Evolutionary conservation across 2,329 filamentous ascomycete species (phyloP).

Genomic region (Aureobasidium namibiae): DNA sequence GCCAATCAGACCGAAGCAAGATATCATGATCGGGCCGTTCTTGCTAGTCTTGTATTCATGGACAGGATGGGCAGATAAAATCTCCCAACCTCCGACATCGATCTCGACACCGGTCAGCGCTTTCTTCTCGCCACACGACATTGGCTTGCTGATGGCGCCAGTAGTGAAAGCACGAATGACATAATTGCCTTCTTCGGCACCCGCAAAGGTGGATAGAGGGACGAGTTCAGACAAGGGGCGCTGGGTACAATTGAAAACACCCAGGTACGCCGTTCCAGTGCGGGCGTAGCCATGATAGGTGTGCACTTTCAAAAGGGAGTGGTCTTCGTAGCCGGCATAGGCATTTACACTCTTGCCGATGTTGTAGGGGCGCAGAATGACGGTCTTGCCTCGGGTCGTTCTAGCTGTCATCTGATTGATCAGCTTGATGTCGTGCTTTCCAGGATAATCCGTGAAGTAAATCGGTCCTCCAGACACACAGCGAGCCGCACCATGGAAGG

Average conservation of each 20-base stretch:
- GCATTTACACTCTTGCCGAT: constrained; percentile 64
- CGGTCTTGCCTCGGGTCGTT: constrained; percentile 65
- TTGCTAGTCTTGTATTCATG: constrained; percentile 42
- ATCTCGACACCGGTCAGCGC: constrained; percentile 55
- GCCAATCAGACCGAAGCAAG: constrained; percentile 65
- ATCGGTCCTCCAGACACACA: constrained; percentile 87
- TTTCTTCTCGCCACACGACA: constrained; percentile 34
- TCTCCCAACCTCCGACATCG: constrained; percentile 63
- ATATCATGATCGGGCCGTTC: constrained; percentile 35
- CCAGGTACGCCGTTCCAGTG: constrained; percentile 69
- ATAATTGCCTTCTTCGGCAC: constrained; percentile 56
- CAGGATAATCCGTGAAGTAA: constrained; percentile 87
- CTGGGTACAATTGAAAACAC: constrained; percentile 72
- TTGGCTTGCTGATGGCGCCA: constrained; percentile 51
- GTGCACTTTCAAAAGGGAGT: constrained; percentile 65
- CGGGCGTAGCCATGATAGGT: constrained; percentile 63
- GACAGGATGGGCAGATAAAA: constrained; percentile 67
- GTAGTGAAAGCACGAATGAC: constrained; percentile 63
- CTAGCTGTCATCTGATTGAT: constrained; percentile 74
- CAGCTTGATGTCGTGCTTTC: constrained; percentile 65
- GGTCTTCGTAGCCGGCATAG: constrained; percentile 69
- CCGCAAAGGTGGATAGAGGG: constrained; percentile 63
- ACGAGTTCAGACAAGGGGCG: constrained; percentile 59
- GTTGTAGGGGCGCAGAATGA: constrained; percentile 71
- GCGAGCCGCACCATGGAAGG: constrained; percentile 81